Conservation (phyloP, 345 rosid species). For the Eucalyptus leucophloia region DNA sequence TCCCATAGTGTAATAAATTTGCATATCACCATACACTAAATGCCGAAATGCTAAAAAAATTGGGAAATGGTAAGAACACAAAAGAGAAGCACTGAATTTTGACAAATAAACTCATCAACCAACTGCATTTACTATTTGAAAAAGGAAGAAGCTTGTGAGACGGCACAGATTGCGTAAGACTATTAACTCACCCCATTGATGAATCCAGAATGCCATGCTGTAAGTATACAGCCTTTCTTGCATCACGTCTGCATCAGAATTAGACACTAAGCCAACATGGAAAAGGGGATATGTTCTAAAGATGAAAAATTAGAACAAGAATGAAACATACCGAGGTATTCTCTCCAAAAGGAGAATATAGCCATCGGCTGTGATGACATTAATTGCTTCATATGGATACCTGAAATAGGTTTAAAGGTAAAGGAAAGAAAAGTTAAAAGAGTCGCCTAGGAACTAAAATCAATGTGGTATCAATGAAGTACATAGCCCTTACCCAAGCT, state of each 20-base stretch:
- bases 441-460: background rate
- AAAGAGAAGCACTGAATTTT: background rate
- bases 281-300: background rate
- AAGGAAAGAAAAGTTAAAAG: background rate
- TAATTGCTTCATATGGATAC: constrained; percentile 94
- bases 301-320: background rate
- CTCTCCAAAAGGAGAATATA: constrained; percentile 93
- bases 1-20: background rate
- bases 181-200: constrained; percentile 78
- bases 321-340: constrained; percentile 61
- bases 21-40: background rate
- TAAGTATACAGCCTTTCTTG: constrained; percentile 76
- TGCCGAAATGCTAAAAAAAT: background rate
- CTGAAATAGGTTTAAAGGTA: constrained; percentile 13
- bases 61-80: background rate
- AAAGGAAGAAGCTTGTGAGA: background rate
- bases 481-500: constrained; percentile 63
- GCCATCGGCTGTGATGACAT: constrained; percentile 83
- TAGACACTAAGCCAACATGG: background rate
- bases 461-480: background rate
- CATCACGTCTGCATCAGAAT: constrained; percentile 62
- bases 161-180: background rate
- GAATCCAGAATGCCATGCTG: constrained; percentile 96
- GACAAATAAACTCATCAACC: background rate
- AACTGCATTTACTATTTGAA: background rate